These are phyloP conservation scores for Trypanosoma vivax DNA, from an alignment of 208 protist genomes.

Conservation along the genomic window DNA sequence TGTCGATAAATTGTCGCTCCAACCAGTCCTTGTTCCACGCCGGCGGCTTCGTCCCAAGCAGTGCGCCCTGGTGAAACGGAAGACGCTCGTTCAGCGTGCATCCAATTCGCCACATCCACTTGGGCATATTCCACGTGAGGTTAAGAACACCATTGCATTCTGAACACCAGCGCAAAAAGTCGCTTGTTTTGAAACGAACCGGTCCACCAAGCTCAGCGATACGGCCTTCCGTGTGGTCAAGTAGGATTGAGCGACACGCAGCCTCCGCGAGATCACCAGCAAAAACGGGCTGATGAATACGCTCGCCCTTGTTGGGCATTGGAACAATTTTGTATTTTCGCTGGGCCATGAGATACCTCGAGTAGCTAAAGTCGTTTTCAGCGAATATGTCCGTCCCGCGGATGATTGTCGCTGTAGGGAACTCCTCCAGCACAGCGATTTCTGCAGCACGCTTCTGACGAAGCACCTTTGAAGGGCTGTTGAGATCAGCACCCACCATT, in stretches of 20 bases:
- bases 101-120: constrained; percentile 57
- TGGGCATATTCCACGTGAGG: constrained; percentile 61
- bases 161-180: constrained; percentile 79
- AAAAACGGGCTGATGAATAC: constrained; percentile 88
- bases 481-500: constrained; percentile 84
- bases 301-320: constrained; percentile 72
- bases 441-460: constrained; percentile 82
- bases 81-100: constrained; percentile 73
- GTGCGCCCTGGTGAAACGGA: constrained; percentile 61
- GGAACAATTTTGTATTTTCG: constrained; percentile 79
- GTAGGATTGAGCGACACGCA: constrained; percentile 66
- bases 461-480: constrained; percentile 80
- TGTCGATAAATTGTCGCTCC: constrained; percentile 85
- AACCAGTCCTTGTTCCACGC: constrained; percentile 87
- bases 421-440: constrained; percentile 85
- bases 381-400: constrained; percentile 81
- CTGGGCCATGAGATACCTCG: constrained; percentile 86
- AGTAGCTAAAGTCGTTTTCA: constrained; percentile 86
- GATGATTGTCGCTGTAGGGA: constrained; percentile 88
- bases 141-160: constrained; percentile 78
- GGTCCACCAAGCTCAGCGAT: constrained; percentile 88
- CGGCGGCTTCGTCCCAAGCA: constrained; percentile 65
- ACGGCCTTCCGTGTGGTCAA: constrained; percentile 88
- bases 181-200: constrained; percentile 85
- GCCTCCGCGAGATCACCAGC: constrained; percentile 84